Base-by-base conservation (phyloP, 2,329 filamentous ascomycete species). In the Ampelomyces quisqualis region DNA sequence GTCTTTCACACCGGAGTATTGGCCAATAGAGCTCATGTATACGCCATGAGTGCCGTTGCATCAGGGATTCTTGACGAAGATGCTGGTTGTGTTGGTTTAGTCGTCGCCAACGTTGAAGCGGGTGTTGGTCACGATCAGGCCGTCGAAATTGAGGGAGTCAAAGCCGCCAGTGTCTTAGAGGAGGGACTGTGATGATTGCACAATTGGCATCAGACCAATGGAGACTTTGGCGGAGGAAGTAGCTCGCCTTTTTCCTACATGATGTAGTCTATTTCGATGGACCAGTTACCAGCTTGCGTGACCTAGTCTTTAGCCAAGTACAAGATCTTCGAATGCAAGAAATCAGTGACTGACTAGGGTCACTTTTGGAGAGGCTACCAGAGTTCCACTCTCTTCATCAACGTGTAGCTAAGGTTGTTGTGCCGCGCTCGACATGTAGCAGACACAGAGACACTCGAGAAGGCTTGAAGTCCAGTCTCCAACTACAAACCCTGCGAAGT, bases 131-230 rank as follows among this genome's bases (percentile, higher is more conserved):
- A 69, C 63, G 2, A 43, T 74, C 6, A 83, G 60, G 0, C 73
- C 73, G 36, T 80, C 73, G 21, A 80, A 74, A 38, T 81, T 81
- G 38, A 78, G 69, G 0, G 77, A 77, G 65, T 84, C 80, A 60
- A 82, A 81, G 28, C 81, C 81, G 47, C 84, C 80, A 0, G 78
- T 81, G 59, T 84, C 83, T 55, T 80, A 79, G 4, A 80, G 77
- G 1, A 75, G 65, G 1, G 69, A 63, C 28, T 62, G 62, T 33
- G 4, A 26, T 38, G 17, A 15, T 6, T 15, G 7, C 11, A 23
- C 10, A 21, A 7, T 7, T 3, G 14, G 10, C 10, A 19, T 21
- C 6, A 29, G 17, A 47, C 28, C 18, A 40, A 47, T 40, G 47
- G 71, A 68, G 31, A 55, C 64, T 40, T 74, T 76, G 11, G 67